A percentile compares a stretch with the other conserved stretches of the same genome.
phyloP scores from a whole-genome alignment of 441 rosid species.

The Omphalea diandra region DNA sequence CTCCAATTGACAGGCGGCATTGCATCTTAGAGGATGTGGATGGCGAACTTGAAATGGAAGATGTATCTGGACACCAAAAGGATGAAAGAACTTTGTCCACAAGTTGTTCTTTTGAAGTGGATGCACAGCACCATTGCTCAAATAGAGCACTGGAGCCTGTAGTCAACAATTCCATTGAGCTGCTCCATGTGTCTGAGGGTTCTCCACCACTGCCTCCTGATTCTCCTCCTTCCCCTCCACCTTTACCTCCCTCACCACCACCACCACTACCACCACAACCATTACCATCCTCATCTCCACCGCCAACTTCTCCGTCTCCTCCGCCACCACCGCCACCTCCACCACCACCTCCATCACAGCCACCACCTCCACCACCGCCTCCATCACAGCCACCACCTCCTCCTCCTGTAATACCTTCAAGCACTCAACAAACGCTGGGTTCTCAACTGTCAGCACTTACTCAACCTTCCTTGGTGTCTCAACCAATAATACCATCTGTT shows the following conservation, averaged over 20 bases:
- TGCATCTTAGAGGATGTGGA: constrained; percentile 82
- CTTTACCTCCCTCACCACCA: constrained; percentile 63
- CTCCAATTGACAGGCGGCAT: constrained; percentile 68
- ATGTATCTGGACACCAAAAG: constrained; percentile 67
- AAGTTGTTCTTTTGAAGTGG: constrained; percentile 37
- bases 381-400: constrained; percentile 38
- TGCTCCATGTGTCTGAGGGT: constrained; percentile 50
- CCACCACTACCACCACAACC: constrained; percentile 46
- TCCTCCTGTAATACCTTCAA: constrained; percentile 45
- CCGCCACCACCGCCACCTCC: constrained; percentile 49
- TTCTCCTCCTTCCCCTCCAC: constrained; percentile 90
- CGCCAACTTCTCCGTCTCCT: too few species aligned
- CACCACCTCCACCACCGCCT: constrained; percentile 36
- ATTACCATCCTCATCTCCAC: constrained; percentile 51
- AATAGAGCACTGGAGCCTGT: constrained; percentile 38
- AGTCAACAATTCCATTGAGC: constrained; percentile 36
- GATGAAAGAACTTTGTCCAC: constrained; percentile 41
- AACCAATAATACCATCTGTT: constrained; percentile 43
- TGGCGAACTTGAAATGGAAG: constrained; percentile 96
- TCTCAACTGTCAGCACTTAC: constrained; percentile 34
- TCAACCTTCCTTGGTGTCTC: constrained; percentile 51
- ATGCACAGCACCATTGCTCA: constrained; percentile 35
- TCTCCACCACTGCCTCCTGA: constrained; percentile 86
- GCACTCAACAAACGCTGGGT: constrained; percentile 41
- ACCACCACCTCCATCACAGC: constrained; percentile 32